These are phyloP conservation scores for Metarhizium brunneum DNA, from an alignment of 2,329 filamentous ascomycete genomes.

Conservation along the genomic window DNA sequence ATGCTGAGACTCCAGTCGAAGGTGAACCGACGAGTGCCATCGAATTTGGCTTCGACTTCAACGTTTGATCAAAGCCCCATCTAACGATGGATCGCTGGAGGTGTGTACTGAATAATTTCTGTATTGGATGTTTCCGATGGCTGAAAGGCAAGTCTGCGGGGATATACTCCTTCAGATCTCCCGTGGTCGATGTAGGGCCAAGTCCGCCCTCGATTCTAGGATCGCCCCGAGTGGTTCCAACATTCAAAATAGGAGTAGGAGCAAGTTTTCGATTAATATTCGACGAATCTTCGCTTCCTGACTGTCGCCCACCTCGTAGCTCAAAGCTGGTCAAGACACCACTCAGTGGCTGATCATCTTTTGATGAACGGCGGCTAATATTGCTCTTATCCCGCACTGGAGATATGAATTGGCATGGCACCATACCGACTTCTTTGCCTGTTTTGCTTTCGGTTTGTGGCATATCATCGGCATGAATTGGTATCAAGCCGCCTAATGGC, in stretches of 20 bases:
- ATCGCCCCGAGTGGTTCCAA: background rate
- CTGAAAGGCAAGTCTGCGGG: constrained; percentile 31
- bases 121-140: constrained; percentile 36
- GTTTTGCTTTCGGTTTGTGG: constrained; percentile 13
- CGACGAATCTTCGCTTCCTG: background rate
- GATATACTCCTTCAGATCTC: constrained; percentile 14
- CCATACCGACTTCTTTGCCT: background rate
- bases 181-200: background rate
- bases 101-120: constrained; percentile 31
- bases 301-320: background rate
- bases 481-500: constrained; percentile 24
- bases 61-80: constrained; percentile 34
- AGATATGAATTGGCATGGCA: background rate
- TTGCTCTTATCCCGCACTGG: background rate
- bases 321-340: background rate
- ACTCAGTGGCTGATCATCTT: background rate
- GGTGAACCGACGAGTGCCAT: constrained; percentile 7
- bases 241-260: background rate
- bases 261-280: background rate
- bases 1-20: constrained; percentile 12
- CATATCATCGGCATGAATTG: constrained; percentile 34
- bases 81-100: constrained; percentile 32
- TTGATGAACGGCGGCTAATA: too few species aligned
- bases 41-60: constrained; percentile 14
- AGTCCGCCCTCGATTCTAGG: background rate